Evolutionary conservation across 2,329 filamentous ascomycete genomes (phyloP), one percentile per base, ranked within the genome.

Genomic region (Aspergillus japonicus): DNA sequence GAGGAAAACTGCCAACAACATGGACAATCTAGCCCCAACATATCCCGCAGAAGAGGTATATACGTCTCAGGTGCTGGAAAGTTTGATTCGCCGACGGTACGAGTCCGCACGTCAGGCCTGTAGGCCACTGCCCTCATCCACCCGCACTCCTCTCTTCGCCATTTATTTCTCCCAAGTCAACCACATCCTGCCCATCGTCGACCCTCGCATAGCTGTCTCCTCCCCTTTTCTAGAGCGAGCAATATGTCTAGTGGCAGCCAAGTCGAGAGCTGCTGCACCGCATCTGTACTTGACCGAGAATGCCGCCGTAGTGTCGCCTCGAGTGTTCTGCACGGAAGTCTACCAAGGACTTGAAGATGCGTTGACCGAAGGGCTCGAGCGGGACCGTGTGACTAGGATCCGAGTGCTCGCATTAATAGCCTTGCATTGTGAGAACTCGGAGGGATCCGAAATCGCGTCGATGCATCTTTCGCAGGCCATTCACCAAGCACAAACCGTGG

Each of bases 391-490:
- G 35, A 75, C 72, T 10, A 69, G 75, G 21, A 76, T 78, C 31
- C 74, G 74, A 47, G 67, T 73, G 11, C 61, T 77, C 39, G 74
- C 76, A 3, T 61, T 78, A 49, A 75, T 78, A 71, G 76, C 75
- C 35, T 61, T 78, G 19, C 76, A 78, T 56, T 76, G 72, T 48
- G 76, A 78, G 55, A 76, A 75, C 6, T 70, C 75, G 23, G 75
- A 76, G 59, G 76, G 76, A 10, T 71, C 74, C 4, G 76, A 78
- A 56, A 66, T 74, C 4, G 75, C 76, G 24, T 77, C 75, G 19
- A 65, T 77, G 57, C 72, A 77, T 47, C 68, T 78, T 7, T 74
- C 71, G n/a, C 72, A 75, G 56, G 76, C 76, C 10, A 76, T 78
- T 44, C 76, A 78, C 51, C 74, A 76, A 51, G 74, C 76, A 14